Base-by-base conservation (phyloP, 2,329 filamentous ascomycete species). In the Ceratocystis ficicola region DNA sequence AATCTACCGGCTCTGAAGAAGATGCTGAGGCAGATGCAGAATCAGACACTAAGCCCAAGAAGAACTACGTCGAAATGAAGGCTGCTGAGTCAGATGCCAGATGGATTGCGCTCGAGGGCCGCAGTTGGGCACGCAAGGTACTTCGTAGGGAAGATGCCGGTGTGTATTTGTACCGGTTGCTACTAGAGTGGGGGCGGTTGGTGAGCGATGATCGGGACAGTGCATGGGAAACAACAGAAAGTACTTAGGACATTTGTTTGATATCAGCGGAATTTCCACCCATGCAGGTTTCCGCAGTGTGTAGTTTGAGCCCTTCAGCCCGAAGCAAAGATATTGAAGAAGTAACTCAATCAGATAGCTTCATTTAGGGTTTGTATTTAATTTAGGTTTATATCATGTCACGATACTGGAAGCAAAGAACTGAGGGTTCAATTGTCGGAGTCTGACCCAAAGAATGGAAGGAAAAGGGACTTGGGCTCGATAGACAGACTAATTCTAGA, bases 181-280 rank as follows among this genome's bases (percentile, higher is more conserved):
- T 94, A 70, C 75, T 94, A 22, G 89, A 94, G 76, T 94, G 88
- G 86, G 88, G 81, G 1, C 76, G 88, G 68, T 72, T 91, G 57
- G 81, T 86, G 25, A 82, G 88, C 74, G 86, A 90, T 71, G 72
- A 76, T 48, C 73, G 81, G 68, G 77, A 81, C n/a, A 74, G 57
- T 7, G 55, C 28, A 28, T 3, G 25, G 28, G 55, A 59, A 10
- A 59, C 6, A n/a, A n/a, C 55, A n/a, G 55, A n/a, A 22, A 30
- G 28, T 28, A n/a, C 10, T 4, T 59, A 41, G 36, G 12, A 41
- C 1, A 52, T 52, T 52, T 8, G 22, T 10, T n/a, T 20, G 8
- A 52, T 22, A n/a, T 25, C 12, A 52, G 6, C 5, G 6, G 30
- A 32, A 32, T 32, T 32, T 32, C 30, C 6, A 32, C 6, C 7